Base-by-base conservation (phyloP, 495 filamentous ascomycete species). In the Aspergillus conjunctus region DNA sequence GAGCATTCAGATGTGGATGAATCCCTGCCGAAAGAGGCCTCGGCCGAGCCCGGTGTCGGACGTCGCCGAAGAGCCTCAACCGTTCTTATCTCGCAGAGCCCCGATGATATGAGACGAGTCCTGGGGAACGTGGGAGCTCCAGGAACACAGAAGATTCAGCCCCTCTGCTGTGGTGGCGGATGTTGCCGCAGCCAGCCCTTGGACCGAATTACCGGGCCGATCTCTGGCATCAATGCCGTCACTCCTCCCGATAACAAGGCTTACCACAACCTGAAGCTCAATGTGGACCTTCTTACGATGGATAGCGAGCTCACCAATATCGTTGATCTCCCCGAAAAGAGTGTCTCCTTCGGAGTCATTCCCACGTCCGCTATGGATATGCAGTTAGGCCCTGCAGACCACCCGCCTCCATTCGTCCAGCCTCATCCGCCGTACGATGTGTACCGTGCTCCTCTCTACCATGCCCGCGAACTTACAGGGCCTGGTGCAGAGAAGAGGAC, bases 401-500 rank as follows among this genome's bases (percentile, higher is more conserved):
- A 92, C 70, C 93, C 94, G 15, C 94, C 94, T 3, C 82, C 80
- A 43, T 98, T 91, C 69, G 92, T 98, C 53, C 90, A 94, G 64
- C 94, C 94, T n/a, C 94, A 98, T 68, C 91, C 90, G 39, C 94
- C 94, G 1, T 91, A 96, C 71, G 81, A 91, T 54, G 93, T 98
- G 50, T 94, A 88, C 73, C 88, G 91, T 9, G 92, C 93, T 21
- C 90, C 85, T 59, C 82, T 98, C 44, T 85, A 89, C 70, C 84
- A 84, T 66, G 85, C 91, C 1, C 88, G 94, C 30, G 92, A 97
- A 72, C 75, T 98, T 58, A 98, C 94, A 1, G 87, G 85, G 61
- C 77, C 81, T n/a, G 93, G 93, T n/a, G 94, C 94, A 11, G 89
- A 93, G 78, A 98, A 98, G 81, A 81, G 93, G 45, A 98, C 94